Evolutionary conservation across 108 stramenopile species (phyloP).

Genomic region (Cylindrotheca fusiformis): DNA sequence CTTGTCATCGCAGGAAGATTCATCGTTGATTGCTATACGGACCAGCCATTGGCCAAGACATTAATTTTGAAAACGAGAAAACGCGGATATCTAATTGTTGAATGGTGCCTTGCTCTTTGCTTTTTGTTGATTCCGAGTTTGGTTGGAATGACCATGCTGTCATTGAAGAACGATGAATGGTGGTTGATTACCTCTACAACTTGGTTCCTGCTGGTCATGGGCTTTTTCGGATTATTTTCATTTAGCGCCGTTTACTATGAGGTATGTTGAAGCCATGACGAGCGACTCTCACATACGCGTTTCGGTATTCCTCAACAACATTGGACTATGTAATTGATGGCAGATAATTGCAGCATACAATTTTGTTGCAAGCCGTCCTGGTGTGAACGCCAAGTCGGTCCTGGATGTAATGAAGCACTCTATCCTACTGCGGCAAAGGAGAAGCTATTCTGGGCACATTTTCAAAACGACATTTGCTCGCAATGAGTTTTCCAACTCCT

Average conservation of each 20-base stretch:
- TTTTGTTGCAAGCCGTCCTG: conserved; percentile 1
- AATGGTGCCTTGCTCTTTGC: conserved; percentile 37
- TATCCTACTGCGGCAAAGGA: conserved; percentile 22
- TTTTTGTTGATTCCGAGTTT: conserved; percentile 55
- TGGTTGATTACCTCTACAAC: conserved; percentile 45
- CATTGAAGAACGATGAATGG: conserved; percentile 39
- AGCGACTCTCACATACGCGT: not conserved
- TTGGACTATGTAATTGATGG: too few relatives aligned
- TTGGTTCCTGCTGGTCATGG: conserved; percentile 41
- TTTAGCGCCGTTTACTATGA: conserved; percentile 45
- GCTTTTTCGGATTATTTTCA: conserved; percentile 32
- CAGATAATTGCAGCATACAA: conserved; percentile 7
- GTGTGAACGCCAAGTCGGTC: conserved; percentile 3
- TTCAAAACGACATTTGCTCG: conserved; percentile 7
- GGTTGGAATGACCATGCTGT: conserved; percentile 38
- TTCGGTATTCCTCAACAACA: too few relatives aligned
- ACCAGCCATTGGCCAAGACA: conserved; percentile 37
- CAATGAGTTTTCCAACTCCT: conserved; percentile 5
- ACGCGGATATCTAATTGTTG: conserved; percentile 5
- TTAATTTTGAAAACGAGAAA: conserved; percentile 20
- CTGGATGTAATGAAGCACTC: conserved; percentile 12
- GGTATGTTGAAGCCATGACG: not conserved
- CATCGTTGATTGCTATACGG: conserved; percentile 42
- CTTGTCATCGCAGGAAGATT: conserved; percentile 61
- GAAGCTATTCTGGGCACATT: conserved; percentile 9